These are phyloP conservation scores for Arthrobotrys sphaeroides DNA, from an alignment of 2,329 filamentous ascomycete species.

Conservation along the genomic window DNA sequence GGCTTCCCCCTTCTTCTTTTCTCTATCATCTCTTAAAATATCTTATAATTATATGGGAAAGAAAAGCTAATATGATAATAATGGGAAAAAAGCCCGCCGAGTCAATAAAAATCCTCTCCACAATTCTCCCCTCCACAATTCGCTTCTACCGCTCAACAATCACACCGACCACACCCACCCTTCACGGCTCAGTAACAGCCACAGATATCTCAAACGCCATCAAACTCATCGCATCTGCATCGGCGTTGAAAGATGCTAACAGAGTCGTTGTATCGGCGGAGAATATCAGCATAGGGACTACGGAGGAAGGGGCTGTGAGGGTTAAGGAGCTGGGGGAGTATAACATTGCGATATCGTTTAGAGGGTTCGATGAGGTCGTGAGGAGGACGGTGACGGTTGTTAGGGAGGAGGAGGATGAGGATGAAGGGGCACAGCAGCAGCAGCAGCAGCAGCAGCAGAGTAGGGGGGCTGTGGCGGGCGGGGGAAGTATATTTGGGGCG, in stretches of 20 bases:
- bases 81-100: conserved; percentile 54
- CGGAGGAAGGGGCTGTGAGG: conserved; percentile 60
- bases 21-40: not conserved
- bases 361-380: conserved; percentile 63
- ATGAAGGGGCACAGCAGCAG: too few species aligned
- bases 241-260: conserved; percentile 65
- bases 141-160: conserved; percentile 65
- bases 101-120: conserved; percentile 61
- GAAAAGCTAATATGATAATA: not conserved
- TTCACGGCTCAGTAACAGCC: conserved; percentile 67
- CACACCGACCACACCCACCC: conserved; percentile 59
- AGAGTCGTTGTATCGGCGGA: conserved; percentile 65
- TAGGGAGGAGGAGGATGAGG: conserved; percentile 59
- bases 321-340: conserved; percentile 68
- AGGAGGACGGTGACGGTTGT: conserved; percentile 62
- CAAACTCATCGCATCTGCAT: conserved; percentile 63
- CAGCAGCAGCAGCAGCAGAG: too few species aligned
- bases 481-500: conserved; percentile 6
- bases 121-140: conserved; percentile 64
- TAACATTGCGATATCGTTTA: conserved; percentile 65
- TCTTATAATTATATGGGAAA: too few species aligned
- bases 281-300: conserved; percentile 66
- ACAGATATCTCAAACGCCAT: conserved; percentile 66
- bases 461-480: not conserved
- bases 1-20: conserved; percentile 16